These are phyloP conservation scores for Blastocystis sp. DNA, from an alignment of 352 stramenopile species.

Conservation along the genomic window DNA sequence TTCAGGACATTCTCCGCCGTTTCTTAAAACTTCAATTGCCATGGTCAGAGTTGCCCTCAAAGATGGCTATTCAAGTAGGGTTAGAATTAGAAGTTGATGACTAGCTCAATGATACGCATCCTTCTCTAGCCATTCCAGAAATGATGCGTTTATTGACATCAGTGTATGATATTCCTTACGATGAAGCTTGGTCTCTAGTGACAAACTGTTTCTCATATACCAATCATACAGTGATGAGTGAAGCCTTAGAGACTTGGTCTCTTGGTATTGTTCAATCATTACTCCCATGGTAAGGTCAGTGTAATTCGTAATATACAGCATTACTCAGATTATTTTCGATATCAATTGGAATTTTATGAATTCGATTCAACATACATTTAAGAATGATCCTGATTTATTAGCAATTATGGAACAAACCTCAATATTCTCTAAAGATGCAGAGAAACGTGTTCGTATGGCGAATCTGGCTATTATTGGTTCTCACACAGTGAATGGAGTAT, in stretches of 20 bases:
- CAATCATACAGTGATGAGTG: constrained; percentile 66
- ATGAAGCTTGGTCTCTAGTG: constrained; percentile 64
- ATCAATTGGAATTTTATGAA: constrained; percentile 66
- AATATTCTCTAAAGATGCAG: constrained; percentile 64
- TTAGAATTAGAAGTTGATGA: background rate
- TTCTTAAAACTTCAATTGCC: constrained; percentile 58
- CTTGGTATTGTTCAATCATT: constrained; percentile 61
- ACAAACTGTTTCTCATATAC: constrained; percentile 63
- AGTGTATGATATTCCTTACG: constrained; percentile 55
- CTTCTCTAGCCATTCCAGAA: constrained; percentile 63
- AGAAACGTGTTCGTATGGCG: constrained; percentile 64
- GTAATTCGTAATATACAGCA: background rate
- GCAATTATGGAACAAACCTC: constrained; percentile 63
- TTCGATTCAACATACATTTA: constrained; percentile 51
- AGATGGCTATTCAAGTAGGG: constrained; percentile 61
- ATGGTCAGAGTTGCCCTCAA: constrained; percentile 61
- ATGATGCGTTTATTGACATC: constrained; percentile 65
- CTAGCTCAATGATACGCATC: constrained; percentile 66
- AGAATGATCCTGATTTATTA: constrained; percentile 50
- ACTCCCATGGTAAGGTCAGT: constrained; percentile 61
- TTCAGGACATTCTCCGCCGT: constrained; percentile 61
- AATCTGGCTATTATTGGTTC: constrained; percentile 64
- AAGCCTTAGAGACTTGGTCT: constrained; percentile 66
- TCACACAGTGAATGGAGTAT: constrained; percentile 66
- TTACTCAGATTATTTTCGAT: constrained; percentile 65